These are phyloP conservation scores for Ustilaginoidea virens DNA, from an alignment of 2,329 filamentous ascomycete genomes.

Conservation along the genomic window DNA sequence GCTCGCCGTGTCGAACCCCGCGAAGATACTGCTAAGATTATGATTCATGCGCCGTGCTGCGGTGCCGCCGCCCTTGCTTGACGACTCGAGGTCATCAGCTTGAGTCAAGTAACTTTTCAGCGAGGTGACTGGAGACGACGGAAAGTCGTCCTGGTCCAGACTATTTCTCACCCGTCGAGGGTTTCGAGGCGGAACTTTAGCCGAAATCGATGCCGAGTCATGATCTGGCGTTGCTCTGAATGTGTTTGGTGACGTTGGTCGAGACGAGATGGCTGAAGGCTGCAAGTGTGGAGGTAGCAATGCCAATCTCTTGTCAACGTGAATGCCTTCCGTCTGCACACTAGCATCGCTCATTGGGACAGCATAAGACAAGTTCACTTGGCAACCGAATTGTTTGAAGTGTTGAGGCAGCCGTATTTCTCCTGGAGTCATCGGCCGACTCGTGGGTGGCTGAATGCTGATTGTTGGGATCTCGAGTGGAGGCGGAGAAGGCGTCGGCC, in stretches of 20 bases:
- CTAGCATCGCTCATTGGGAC: conserved; percentile 17
- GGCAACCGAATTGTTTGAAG: conserved; percentile 68
- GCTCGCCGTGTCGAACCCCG: conserved; percentile 61
- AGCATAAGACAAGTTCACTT: conserved; percentile 37
- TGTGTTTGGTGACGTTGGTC: conserved; percentile 38
- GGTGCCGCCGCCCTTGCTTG: conserved; percentile 35
- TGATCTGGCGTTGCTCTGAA: conserved; percentile 8
- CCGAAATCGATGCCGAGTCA: conserved; percentile 34
- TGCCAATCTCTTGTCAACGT: conserved; percentile 62
- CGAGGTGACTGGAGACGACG: conserved; percentile 29
- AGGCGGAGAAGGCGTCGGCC: conserved; percentile 18
- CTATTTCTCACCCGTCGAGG: conserved; percentile 37
- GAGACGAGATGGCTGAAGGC: conserved; percentile 56
- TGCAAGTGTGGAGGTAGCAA: conserved; percentile 64
- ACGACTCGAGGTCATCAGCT: conserved; percentile 64
- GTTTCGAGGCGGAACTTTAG: conserved; percentile 41
- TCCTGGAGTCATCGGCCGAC: conserved; percentile 64
- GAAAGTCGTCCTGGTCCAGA: conserved; percentile 29
- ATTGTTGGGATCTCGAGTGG: conserved; percentile 63
- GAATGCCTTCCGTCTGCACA: conserved; percentile 83
- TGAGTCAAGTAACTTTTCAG: conserved; percentile 58
- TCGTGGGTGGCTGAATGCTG: conserved; percentile 76
- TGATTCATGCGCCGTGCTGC: conserved; percentile 57
- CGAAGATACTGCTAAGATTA: conserved; percentile 71
- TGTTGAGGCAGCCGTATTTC: conserved; percentile 65